Evolutionary conservation across 1,139 yeast species (phyloP).

Genomic region (Groenewaldozyma auringiensis): DNA sequence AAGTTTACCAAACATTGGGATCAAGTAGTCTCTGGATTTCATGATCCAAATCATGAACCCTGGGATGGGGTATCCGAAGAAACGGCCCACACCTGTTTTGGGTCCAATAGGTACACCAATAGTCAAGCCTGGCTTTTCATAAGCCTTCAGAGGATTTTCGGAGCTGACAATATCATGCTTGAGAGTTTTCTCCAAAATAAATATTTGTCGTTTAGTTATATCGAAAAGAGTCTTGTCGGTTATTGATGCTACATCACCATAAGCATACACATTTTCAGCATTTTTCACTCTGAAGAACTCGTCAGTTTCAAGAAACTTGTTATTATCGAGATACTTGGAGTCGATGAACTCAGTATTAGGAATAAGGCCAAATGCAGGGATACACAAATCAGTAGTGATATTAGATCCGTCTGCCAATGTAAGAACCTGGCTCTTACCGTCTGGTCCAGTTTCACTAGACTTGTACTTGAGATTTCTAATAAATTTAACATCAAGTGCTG

Average conservation of each 20-base stretch:
- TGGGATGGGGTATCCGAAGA: constrained; percentile 20
- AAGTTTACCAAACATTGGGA: too few relatives aligned
- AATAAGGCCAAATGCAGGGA: constrained; percentile 18
- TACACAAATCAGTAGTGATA: constrained; percentile 15
- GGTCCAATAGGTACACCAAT: constrained; percentile 17
- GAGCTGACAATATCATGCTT: constrained; percentile 13
- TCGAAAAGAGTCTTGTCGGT: constrained; percentile 16
- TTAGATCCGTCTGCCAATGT: constrained; percentile 15
- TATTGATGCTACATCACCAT: constrained; percentile 22
- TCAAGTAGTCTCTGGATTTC: constrained; percentile 16
- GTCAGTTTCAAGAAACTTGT: constrained; percentile 18
- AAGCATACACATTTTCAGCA: constrained; percentile 19
- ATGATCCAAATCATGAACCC: constrained; percentile 14
- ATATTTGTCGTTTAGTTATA: constrained; percentile 13
- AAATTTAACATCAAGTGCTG: constrained; percentile 19
- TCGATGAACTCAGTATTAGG: constrained; percentile 24
- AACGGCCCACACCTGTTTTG: constrained; percentile 19
- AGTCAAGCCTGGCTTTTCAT: constrained; percentile 5
- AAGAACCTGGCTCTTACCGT: constrained; percentile 10
- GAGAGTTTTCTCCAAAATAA: constrained; percentile 13
- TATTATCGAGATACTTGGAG: constrained; percentile 12
- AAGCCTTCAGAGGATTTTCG: constrained; percentile 9
- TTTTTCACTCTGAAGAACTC: constrained; percentile 20
- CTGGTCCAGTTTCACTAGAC: constrained; percentile 9
- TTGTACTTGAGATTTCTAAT: constrained; percentile 14